A percentile compares a stretch with the other conserved stretches of the same genome.
phyloP scores from a whole-genome alignment of 192 early-diverging fungal species.

The Coemansia sp. region DNA sequence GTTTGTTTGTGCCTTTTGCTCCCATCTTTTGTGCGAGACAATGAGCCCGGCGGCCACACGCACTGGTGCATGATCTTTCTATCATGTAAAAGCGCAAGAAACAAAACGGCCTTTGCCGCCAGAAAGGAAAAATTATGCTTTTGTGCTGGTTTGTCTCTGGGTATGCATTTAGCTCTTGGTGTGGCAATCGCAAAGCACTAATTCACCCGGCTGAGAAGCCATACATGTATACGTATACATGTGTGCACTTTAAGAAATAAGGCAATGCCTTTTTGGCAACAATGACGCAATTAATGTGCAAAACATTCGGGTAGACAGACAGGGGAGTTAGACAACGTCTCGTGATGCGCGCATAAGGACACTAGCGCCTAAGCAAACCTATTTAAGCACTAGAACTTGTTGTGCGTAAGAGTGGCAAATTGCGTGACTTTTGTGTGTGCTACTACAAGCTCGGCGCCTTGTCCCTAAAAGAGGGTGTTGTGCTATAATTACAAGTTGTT shows the following conservation, averaged over 20 bases:
- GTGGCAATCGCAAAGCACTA: not conserved
- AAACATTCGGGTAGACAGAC: not conserved
- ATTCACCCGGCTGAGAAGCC: not conserved
- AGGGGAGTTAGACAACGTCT: not conserved
- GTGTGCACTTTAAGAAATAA: not conserved
- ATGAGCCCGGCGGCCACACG: not conserved
- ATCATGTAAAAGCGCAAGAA: not conserved
- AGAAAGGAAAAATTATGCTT: not conserved
- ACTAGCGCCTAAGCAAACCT: not conserved
- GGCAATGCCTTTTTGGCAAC: not conserved
- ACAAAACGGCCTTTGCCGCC: not conserved
- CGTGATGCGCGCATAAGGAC: not conserved
- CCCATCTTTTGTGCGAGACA: constrained; percentile 1
- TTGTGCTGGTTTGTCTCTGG: too few species aligned
- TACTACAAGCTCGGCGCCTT: not conserved
- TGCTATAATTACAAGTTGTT: not conserved
- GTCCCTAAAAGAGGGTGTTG: not conserved
- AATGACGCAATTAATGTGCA: constrained; percentile 1
- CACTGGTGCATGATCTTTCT: not conserved
- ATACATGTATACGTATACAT: too few species aligned
- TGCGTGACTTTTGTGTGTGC: not conserved
- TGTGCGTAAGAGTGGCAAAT: not conserved
- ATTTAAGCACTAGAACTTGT: not conserved
- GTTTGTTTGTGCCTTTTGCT: not conserved
- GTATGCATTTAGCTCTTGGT: not conserved